Evolutionary conservation across 331 rosid species (phyloP), one percentile per base, ranked within the genome.

Genomic region (Spiraea crenata): DNA sequence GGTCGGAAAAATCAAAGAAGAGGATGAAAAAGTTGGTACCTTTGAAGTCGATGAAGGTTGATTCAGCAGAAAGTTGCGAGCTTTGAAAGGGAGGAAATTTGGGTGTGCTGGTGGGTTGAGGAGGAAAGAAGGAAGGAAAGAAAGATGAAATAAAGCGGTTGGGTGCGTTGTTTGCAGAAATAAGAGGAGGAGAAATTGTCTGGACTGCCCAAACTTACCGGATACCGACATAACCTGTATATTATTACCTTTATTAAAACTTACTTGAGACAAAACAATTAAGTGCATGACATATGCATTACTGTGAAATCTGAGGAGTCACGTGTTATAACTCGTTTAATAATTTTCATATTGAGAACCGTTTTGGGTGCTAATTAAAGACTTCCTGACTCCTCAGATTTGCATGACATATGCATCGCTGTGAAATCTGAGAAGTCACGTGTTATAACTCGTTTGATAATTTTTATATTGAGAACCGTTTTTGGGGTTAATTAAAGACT

Each of bases 111-210:
- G 19, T 63, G 52, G 44, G 39, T 6, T 63, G 31, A 25, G 31
- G 31, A 25, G 2, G 31, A 25, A 25, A 25, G 41, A 3, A 14
- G 54, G 84, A 77, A 65, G 74, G 65, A 61, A 76, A 74, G 74
- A 67, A 57, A 20, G 80, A 56, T 5, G 46, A 39, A 25, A 65
- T 83, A 81, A 78, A 83, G 89, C 85, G 89, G 85, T 65, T 75
- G 79, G 73, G 81, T 70, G 64, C 61, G 73, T 71, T 59, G 71
- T 42, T 71, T 71, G 76, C 70, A 77, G 71, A 75, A 80, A 80
- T 57, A 68, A 63, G 83, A 79, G 88, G 82, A 75, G 71, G 87
- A 79, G 76, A 81, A 82, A 75, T 75, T 75, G 77, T 76, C 75
- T 54, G 70, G 79, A 74, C 80, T 57, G 35, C 41, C 81, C 77